These are phyloP conservation scores for Prasinococcaceae sp. DNA, from an alignment of 139 green algal species.

Conservation along the genomic window DNA sequence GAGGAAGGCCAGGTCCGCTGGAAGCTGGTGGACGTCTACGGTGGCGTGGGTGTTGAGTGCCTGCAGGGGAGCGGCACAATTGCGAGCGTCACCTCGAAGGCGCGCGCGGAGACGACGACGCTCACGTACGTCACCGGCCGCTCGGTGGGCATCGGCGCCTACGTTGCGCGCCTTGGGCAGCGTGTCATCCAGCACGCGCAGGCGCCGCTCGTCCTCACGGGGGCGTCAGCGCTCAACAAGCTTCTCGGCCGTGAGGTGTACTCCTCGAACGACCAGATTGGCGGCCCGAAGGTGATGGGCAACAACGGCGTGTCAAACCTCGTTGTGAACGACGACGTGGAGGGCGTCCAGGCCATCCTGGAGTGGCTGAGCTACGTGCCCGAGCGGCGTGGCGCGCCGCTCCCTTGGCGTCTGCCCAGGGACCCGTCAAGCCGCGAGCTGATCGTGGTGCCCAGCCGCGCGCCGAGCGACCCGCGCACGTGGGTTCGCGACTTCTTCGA, in stretches of 20 bases:
- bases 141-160: constrained; percentile 95
- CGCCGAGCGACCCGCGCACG: constrained; percentile 9
- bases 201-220: constrained; percentile 97
- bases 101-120: constrained; percentile 81
- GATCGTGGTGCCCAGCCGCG: neutral
- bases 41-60: constrained; percentile 92
- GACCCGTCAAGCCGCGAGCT: constrained; percentile 50
- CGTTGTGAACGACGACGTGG: constrained; percentile 83
- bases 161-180: constrained; percentile 86
- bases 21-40: constrained; percentile 70
- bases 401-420: constrained; percentile 33
- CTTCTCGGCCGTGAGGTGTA: constrained; percentile 82
- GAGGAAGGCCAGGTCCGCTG: constrained; percentile 14
- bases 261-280: constrained; percentile 89
- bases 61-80: constrained; percentile 89
- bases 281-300: constrained; percentile 85
- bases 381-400: constrained; percentile 26
- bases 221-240: constrained; percentile 95
- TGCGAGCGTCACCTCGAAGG: constrained; percentile 48
- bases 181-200: constrained; percentile 76
- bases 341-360: constrained; percentile 30
- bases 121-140: constrained; percentile 52
- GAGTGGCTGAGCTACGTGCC: constrained; percentile 56
- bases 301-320: constrained; percentile 87
- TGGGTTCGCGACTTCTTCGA: constrained; percentile 67